Percentiles rank a stretch among this genome's conserved stretches.
These are phyloP conservation scores for Basipetospora chlamydospora DNA, from an alignment of 2,329 filamentous ascomycete species.

Conservation along the genomic window DNA sequence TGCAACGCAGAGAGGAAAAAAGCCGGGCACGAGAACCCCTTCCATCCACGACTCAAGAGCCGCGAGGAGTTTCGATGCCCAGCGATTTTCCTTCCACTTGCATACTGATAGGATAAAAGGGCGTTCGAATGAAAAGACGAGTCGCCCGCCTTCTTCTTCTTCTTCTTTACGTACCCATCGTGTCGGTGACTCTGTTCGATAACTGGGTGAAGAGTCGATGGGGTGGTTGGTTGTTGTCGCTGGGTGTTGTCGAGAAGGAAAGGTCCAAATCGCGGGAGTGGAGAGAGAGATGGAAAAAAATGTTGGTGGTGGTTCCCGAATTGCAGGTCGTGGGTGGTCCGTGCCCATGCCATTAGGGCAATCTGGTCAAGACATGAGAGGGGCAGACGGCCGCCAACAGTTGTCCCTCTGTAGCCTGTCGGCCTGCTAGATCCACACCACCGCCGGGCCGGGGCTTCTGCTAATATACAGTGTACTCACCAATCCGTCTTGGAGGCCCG, in stretches of 20 bases:
- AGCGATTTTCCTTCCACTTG: conserved; percentile 38
- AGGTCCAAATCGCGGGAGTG: conserved; percentile 11
- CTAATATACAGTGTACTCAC: too few relatives aligned
- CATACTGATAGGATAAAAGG: conserved; percentile 25
- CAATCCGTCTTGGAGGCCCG: too few relatives aligned
- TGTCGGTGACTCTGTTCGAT: conserved; percentile 26
- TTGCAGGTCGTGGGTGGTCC: conserved; percentile 4
- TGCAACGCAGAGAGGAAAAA: conserved; percentile 9
- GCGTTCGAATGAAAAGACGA: conserved; percentile 6
- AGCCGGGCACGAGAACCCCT: background rate
- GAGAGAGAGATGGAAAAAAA: conserved; percentile 7
- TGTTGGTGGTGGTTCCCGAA: conserved; percentile 1
- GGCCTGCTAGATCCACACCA: too few relatives aligned
- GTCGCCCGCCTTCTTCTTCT: too few relatives aligned
- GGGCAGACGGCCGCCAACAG: background rate
- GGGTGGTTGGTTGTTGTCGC: conserved; percentile 18
- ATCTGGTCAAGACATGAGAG: background rate
- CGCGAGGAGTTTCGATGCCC: too few relatives aligned
- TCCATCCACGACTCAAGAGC: background rate
- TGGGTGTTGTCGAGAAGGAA: conserved; percentile 10
- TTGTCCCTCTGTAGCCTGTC: too few relatives aligned
- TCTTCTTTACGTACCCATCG: conserved; percentile 45
- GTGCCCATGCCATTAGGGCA: conserved; percentile 1
- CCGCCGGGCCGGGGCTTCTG: too few relatives aligned
- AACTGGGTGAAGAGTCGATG: conserved; percentile 13